Evolutionary conservation across 768 basidiomycete genomes (phyloP).

Genomic region (Pulveroboletus sp.): DNA sequence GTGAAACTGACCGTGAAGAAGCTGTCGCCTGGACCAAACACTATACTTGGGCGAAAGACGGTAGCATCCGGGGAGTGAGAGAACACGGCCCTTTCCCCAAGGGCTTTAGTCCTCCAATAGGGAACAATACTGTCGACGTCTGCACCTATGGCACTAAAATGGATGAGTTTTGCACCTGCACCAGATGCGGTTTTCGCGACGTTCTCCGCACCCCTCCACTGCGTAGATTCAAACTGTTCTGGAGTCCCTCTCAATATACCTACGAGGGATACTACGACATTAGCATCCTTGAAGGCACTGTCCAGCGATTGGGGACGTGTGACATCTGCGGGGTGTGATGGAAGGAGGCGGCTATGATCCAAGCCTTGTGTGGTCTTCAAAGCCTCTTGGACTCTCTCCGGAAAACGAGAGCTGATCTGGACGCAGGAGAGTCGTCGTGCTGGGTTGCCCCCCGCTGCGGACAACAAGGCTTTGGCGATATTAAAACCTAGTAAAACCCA

Average conservation of each 20-base stretch:
- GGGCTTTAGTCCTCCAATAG: conserved; percentile 58
- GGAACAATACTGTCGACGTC: conserved; percentile 50
- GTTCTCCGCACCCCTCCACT: conserved; percentile 62
- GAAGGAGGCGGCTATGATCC: conserved; percentile 35
- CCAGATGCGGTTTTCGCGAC: conserved; percentile 51
- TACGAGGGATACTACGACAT: conserved; percentile 62
- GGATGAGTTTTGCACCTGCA: conserved; percentile 44
- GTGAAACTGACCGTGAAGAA: conserved; percentile 58
- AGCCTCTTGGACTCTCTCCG: conserved; percentile 36
- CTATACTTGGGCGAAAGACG: conserved; percentile 64
- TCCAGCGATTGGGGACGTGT: conserved; percentile 42
- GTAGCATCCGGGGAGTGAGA: conserved; percentile 46
- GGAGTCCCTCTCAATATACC: conserved; percentile 59
- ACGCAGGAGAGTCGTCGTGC: conserved; percentile 27
- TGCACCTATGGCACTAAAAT: conserved; percentile 76
- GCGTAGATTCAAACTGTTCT: conserved; percentile 53
- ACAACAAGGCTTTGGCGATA: conserved; percentile 50
- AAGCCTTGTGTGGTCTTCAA: conserved; percentile 31
- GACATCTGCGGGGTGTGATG: conserved; percentile 47
- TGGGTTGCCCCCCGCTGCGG: conserved; percentile 19
- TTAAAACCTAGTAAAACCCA: conserved; percentile 43
- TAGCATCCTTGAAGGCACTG: conserved; percentile 50
- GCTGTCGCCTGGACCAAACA: conserved; percentile 49
- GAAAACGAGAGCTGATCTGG: conserved; percentile 58
- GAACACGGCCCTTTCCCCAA: conserved; percentile 56